Conservation (phyloP, 1,284 basidiomycete species). For the Ustilago vetiveriae region DNA sequence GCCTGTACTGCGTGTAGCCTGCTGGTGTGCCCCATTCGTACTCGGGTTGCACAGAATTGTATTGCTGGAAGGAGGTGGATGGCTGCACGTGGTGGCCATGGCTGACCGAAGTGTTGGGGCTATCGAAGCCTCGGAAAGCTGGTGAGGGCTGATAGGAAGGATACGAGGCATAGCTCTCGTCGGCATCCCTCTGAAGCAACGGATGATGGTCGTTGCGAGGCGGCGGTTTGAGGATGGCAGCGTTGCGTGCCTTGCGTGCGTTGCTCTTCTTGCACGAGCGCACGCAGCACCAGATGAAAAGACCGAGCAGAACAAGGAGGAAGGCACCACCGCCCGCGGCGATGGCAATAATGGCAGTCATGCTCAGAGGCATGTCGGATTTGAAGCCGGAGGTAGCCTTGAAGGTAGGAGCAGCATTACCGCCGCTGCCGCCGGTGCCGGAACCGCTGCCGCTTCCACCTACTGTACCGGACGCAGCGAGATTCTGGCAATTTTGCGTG, state of each 20-base stretch:
- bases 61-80: slow-evolving; percentile 16
- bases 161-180: slow-evolving; percentile 23
- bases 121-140: slow-evolving; percentile 24
- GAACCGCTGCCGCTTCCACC: slow-evolving; percentile 4
- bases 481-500: slow-evolving; percentile 21
- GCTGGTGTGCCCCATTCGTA: slow-evolving; percentile 13
- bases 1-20: not conserved
- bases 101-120: slow-evolving; percentile 36
- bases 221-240: slow-evolving; percentile 24
- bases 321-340: slow-evolving; percentile 40
- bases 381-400: slow-evolving; percentile 50
- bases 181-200: slow-evolving; percentile 19
- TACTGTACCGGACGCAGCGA: slow-evolving; percentile 7
- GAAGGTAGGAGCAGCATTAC: slow-evolving; percentile 49
- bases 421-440: slow-evolving; percentile 7
- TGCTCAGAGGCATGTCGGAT: slow-evolving; percentile 21
- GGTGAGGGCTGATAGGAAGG: slow-evolving; percentile 32
- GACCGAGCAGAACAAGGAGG: slow-evolving; percentile 27
- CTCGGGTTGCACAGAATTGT: slow-evolving; percentile 8
- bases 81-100: slow-evolving; percentile 23
- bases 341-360: slow-evolving; percentile 40
- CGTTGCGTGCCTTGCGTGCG: slow-evolving; percentile 24
- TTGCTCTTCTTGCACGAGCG: slow-evolving; percentile 38
- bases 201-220: slow-evolving; percentile 34
- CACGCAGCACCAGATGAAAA: slow-evolving; percentile 46